Percentiles rank a stretch among this genome's conserved stretches.
These are phyloP conservation scores for Arthrobotrys entomopaga DNA, from an alignment of 2,329 filamentous ascomycete species.

Conservation along the genomic window DNA sequence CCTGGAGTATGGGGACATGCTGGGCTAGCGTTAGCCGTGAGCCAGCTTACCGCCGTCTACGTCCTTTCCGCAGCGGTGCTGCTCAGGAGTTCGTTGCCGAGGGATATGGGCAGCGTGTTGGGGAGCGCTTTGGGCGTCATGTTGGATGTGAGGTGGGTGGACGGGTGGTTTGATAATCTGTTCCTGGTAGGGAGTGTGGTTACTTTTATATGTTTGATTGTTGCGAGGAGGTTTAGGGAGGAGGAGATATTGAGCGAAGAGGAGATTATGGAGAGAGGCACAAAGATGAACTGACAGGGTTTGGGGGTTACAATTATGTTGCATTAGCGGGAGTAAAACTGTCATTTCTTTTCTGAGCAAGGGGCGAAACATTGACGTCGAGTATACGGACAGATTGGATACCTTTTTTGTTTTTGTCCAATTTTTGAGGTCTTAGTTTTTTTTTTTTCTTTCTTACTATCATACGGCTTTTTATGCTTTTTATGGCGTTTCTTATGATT, in stretches of 20 bases:
- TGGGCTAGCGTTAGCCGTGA: conserved; percentile 80
- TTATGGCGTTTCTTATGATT: neutral
- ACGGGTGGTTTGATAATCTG: conserved; percentile 89
- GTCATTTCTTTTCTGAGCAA: neutral
- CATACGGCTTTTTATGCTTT: neutral
- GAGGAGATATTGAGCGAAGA: conserved; percentile 35
- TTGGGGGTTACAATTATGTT: neutral
- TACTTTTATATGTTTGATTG: conserved; percentile 38
- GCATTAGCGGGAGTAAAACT: neutral
- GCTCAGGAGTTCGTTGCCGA: conserved; percentile 79
- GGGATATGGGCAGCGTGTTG: conserved; percentile 79
- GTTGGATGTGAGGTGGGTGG: conserved; percentile 76
- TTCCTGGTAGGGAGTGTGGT: conserved; percentile 68
- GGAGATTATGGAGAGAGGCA: conserved; percentile 49
- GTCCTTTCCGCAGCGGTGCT: conserved; percentile 83
- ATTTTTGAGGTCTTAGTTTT: neutral
- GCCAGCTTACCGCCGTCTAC: conserved; percentile 84
- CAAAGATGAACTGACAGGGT: conserved; percentile 47
- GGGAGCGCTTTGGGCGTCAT: conserved; percentile 80
- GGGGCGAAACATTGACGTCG: neutral
- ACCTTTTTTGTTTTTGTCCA: neutral
- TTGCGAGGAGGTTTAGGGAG: conserved; percentile 40
- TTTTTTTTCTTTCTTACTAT: neutral
- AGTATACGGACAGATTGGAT: neutral
- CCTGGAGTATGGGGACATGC: conserved; percentile 65